Base-by-base conservation (phyloP, 257 asterid species). In the Perilla frutescens region DNA sequence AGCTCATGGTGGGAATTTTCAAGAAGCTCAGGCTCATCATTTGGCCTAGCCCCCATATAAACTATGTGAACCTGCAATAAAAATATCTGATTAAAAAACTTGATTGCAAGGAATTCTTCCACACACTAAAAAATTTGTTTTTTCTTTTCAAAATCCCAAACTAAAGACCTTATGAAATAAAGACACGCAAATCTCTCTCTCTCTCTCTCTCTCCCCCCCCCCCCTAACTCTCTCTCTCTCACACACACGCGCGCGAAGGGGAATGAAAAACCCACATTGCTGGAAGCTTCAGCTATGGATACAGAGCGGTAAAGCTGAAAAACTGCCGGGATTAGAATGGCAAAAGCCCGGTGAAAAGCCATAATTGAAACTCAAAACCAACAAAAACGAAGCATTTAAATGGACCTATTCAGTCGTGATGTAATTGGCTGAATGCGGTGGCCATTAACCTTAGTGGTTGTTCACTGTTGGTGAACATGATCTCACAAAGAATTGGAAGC, bases 21-120 rank as follows among this genome's bases (percentile, higher is more conserved):
- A 29, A 71, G 68, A 80, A 66, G 68, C 26, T 76, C 69, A 60
- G 77, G 68, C 54, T 50, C 72, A 53, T 55, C 74, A 68, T 73
- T 71, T 49, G 59, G 66, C 68, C 76, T 68, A 20, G 43, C 76
- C 66, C 79, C 84, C 84, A 80, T 53, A 72, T 76, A 80, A 66
- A 80, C 84, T 65, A 80, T 71, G 68, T 80, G 77, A 67, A 74
- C 84, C 84, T 80, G 78, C 41, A 67, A 53, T 10, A 37, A 43
- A 34, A 71, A n/a, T 2, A 53, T n/a, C 15, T 55, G 36, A 47
- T 15, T 13, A 12, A 49, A 68, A 51, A 39, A 4, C 37, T 37
- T 9, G 3, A 49, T 6, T 64, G n/a, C 13, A 8, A 51, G 15
- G 45, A 54, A 44, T 45, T 8, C 3, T 0, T 14, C 53, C 48